These are phyloP conservation scores for Wickerhamiella kazuoi DNA, from an alignment of 805 yeast genomes.

Conservation along the genomic window DNA sequence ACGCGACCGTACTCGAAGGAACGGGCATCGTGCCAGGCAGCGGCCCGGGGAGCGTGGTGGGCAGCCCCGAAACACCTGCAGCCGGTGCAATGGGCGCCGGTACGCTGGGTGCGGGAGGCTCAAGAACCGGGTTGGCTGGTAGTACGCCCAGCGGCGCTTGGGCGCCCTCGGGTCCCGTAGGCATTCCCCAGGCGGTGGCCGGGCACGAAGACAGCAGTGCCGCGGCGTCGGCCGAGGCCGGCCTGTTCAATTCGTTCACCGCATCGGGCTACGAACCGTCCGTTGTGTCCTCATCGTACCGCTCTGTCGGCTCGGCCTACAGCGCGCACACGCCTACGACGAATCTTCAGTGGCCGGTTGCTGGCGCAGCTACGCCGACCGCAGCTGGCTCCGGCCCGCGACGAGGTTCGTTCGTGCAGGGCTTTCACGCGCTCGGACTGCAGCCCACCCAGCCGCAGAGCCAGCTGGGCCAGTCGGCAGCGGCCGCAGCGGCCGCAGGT, in stretches of 20 bases:
- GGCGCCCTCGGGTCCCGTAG: constrained; percentile 4
- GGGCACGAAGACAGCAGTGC: too few species aligned
- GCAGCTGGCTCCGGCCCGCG: constrained; percentile 2
- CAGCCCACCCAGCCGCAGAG: neutral
- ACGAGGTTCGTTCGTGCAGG: constrained; percentile 3
- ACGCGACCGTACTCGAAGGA: constrained; percentile 17
- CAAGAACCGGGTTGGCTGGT: too few species aligned
- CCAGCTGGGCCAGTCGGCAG: neutral
- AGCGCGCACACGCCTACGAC: constrained; percentile 1
- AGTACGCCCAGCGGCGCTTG: constrained; percentile 1
- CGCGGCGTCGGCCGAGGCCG: constrained; percentile 12
- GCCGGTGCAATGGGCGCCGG: neutral
- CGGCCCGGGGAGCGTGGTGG: neutral
- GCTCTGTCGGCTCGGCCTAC: constrained; percentile 10
- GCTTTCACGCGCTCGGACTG: neutral
- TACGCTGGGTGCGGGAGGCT: neutral
- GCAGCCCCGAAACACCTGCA: neutral
- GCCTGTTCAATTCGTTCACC: constrained; percentile 14
- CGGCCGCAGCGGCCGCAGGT: too few species aligned
- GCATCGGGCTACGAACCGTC: constrained; percentile 18
- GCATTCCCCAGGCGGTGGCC: constrained; percentile 3
- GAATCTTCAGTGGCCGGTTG: neutral
- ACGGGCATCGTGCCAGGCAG: constrained; percentile 8
- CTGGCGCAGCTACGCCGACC: too few species aligned
- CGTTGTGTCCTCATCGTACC: constrained; percentile 15